Conservation (phyloP, 495 filamentous ascomycete genomes). For the Haplographium delicatum region DNA sequence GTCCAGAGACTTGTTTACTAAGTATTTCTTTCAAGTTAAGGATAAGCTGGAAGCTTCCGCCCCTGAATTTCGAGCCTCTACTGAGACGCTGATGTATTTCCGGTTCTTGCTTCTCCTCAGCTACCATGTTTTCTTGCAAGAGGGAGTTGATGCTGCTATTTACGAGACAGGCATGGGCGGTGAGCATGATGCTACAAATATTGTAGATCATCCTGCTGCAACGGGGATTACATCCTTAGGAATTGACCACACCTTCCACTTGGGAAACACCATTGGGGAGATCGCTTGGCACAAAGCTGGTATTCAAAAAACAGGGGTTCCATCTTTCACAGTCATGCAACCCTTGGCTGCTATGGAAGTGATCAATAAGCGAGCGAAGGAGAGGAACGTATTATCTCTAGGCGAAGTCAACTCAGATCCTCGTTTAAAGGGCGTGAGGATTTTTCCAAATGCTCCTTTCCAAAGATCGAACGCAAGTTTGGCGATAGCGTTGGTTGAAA, state of each 20-base stretch:
- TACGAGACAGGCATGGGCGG: slow-evolving; percentile 94
- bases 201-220: slow-evolving; percentile 68
- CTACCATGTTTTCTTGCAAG: slow-evolving; percentile 77
- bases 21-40: slow-evolving; percentile 88
- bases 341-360: slow-evolving; percentile 59
- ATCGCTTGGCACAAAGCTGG: slow-evolving; percentile 98
- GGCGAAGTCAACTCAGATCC: slow-evolving; percentile 59
- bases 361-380: slow-evolving; percentile 61
- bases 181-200: slow-evolving; percentile 89
- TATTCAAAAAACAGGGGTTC: slow-evolving; percentile 70
- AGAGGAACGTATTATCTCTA: slow-evolving; percentile 52
- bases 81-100: slow-evolving; percentile 78
- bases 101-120: slow-evolving; percentile 87
- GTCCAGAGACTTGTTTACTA: slow-evolving; percentile 69
- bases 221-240: slow-evolving; percentile 79
- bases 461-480: slow-evolving; percentile 84
- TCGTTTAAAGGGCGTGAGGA: slow-evolving; percentile 44
- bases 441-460: slow-evolving; percentile 75
- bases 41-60: slow-evolving; percentile 60
- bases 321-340: slow-evolving; percentile 74
- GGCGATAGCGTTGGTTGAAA: slow-evolving; percentile 68
- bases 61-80: slow-evolving; percentile 39
- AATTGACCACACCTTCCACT: slow-evolving; percentile 78
- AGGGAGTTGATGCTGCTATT: slow-evolving; percentile 75
- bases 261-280: slow-evolving; percentile 79